These are phyloP conservation scores for Maudiozyma barnettii DNA, from an alignment of 805 yeast genomes.

Conservation along the genomic window DNA sequence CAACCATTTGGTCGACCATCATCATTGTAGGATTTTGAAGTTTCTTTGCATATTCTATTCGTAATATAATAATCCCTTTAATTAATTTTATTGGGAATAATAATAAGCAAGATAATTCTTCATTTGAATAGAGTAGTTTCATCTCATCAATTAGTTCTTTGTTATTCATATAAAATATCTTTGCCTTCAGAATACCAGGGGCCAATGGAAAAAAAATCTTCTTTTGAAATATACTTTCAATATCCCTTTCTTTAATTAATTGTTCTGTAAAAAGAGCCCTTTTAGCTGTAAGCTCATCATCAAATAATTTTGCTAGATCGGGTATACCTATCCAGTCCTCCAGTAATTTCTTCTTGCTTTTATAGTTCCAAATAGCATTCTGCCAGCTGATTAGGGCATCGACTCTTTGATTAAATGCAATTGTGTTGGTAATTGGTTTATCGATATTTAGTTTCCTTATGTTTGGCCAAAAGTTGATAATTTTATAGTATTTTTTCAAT, in stretches of 20 bases:
- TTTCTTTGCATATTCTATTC: slow-evolving; percentile 70
- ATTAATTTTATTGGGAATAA: slow-evolving; percentile 72
- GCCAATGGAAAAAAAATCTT: slow-evolving; percentile 60
- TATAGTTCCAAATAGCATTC: slow-evolving; percentile 60
- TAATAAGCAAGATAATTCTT: slow-evolving; percentile 54
- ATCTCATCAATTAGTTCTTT: slow-evolving; percentile 53
- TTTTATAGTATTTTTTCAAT: slow-evolving; percentile 52
- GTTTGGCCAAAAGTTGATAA: slow-evolving; percentile 74
- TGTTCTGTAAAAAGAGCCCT: slow-evolving; percentile 70
- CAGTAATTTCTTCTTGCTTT: slow-evolving; percentile 49
- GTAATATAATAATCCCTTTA: slow-evolving; percentile 64
- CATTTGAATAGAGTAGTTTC: slow-evolving; percentile 66
- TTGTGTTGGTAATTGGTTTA: slow-evolving; percentile 59
- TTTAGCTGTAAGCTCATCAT: slow-evolving; percentile 19
- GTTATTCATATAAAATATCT: slow-evolving; percentile 55
- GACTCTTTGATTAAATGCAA: slow-evolving; percentile 53
- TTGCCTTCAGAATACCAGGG: slow-evolving; percentile 78
- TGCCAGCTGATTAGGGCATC: slow-evolving; percentile 82
- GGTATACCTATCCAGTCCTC: slow-evolving; percentile 78
- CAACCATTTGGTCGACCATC: slow-evolving; percentile 92
- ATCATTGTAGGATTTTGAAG: slow-evolving; percentile 81
- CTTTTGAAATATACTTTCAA: slow-evolving; percentile 59
- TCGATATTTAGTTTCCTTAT: slow-evolving; percentile 68
- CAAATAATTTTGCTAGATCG: slow-evolving; percentile 47
- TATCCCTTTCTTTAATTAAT: slow-evolving; percentile 70